A percentile compares a stretch with the other conserved stretches of the same genome.
Evolutionary conservation across 345 rosid genomes (phyloP).

Genomic region (Mercurialis annua): DNA sequence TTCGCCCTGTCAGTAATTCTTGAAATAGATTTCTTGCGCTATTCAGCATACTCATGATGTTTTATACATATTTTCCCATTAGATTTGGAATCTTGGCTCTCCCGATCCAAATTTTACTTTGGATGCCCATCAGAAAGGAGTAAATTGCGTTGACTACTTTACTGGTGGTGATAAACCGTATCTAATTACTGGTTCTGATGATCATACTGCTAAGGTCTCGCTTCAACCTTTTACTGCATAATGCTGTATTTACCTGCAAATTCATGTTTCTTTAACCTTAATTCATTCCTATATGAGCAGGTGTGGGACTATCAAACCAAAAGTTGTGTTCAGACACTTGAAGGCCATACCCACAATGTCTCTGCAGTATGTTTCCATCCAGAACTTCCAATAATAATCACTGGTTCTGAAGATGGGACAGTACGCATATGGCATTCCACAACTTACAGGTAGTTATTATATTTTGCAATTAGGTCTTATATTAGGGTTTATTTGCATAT

Average conservation of each 20-base stretch:
- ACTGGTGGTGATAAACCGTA: constrained; percentile 95
- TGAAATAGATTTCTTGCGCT: constrained; percentile 12
- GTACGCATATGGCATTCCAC: constrained; percentile 80
- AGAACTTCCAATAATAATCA: constrained; percentile 73
- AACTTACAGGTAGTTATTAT: constrained; percentile 56
- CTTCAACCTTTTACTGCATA: background rate
- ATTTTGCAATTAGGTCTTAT: background rate
- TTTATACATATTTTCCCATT: background rate
- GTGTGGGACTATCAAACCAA: constrained; percentile 88
- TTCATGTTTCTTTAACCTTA: background rate
- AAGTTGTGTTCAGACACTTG: constrained; percentile 71
- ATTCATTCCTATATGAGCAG: constrained; percentile 32
- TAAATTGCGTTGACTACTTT: constrained; percentile 87
- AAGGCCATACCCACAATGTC: constrained; percentile 87
- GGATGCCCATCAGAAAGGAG: constrained; percentile 95
- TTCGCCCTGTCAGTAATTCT: constrained; percentile 8
- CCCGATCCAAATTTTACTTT: constrained; percentile 91
- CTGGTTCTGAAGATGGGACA: constrained; percentile 88
- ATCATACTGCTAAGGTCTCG: constrained; percentile 88
- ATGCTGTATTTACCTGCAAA: background rate
- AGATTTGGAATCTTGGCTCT: constrained; percentile 98
- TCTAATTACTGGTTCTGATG: constrained; percentile 89
- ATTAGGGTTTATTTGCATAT: background rate
- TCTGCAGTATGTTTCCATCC: constrained; percentile 82
- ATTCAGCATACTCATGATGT: background rate